Evolutionary conservation across 176 grass and related monocot genomes (phyloP).

Genomic region (Ensete ventricosum): DNA sequence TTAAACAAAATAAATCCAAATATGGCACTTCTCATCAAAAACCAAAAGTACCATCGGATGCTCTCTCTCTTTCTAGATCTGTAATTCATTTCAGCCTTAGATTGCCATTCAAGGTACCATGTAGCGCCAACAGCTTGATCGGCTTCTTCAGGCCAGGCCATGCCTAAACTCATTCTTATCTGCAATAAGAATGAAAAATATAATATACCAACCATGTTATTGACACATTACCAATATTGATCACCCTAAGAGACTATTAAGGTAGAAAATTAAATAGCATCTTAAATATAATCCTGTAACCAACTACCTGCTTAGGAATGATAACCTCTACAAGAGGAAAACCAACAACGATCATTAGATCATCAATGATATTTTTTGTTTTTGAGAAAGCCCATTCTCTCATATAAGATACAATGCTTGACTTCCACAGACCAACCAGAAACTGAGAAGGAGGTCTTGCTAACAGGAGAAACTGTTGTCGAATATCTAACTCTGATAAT

Average conservation of each 20-base stretch:
- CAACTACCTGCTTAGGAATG: constrained; percentile 21
- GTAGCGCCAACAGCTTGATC: constrained; percentile 19
- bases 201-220: neutral
- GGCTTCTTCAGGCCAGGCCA: constrained; percentile 34
- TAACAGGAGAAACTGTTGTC: constrained; percentile 23
- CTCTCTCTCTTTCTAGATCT: neutral
- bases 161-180: constrained; percentile 28
- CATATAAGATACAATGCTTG: constrained; percentile 13
- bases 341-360: constrained; percentile 21
- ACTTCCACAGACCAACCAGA: constrained; percentile 22
- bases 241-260: neutral
- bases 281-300: neutral
- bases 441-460: constrained; percentile 7
- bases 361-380: constrained; percentile 19
- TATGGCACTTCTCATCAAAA: constrained; percentile 20
- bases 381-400: constrained; percentile 2
- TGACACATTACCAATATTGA: neutral
- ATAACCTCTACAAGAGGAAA: constrained; percentile 23
- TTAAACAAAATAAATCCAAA: constrained; percentile 25
- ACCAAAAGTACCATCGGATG: constrained; percentile 25
- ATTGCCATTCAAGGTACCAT: constrained; percentile 35
- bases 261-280: neutral
- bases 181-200: constrained; percentile 1
- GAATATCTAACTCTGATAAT: constrained; percentile 23
- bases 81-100: constrained; percentile 18